phyloP scores from a whole-genome alignment of 2,329 filamentous ascomycete species.

The Aspergillus tamarii region DNA sequence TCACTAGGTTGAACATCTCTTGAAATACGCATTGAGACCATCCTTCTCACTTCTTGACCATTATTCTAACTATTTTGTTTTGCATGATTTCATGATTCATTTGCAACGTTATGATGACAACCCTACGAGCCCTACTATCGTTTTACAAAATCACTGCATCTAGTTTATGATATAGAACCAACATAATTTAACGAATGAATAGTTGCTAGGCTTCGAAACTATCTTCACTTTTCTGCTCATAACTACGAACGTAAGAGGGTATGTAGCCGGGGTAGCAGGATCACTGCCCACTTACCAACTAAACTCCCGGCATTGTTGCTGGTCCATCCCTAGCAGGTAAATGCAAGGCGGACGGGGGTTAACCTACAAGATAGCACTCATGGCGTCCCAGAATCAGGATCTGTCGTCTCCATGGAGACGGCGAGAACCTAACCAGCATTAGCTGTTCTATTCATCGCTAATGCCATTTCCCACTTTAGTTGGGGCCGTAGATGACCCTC shows the following conservation, averaged over 20 bases:
- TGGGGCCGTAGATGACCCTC: neutral
- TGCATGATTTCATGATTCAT: slow-evolving; percentile 35
- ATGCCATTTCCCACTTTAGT: neutral
- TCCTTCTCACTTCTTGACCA: slow-evolving; percentile 4
- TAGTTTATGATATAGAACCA: slow-evolving; percentile 34
- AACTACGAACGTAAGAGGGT: neutral
- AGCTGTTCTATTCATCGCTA: too few species aligned
- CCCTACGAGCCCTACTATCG: slow-evolving; percentile 16
- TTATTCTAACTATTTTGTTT: slow-evolving; percentile 16
- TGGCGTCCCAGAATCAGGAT: neutral
- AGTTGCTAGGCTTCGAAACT: neutral
- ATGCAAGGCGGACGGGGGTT: neutral
- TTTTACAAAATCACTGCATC: slow-evolving; percentile 20
- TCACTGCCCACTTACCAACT: neutral
- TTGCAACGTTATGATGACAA: slow-evolving; percentile 33
- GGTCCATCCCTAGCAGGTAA: neutral
- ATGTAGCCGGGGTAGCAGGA: neutral
- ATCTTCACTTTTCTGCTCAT: neutral
- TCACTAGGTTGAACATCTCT: slow-evolving; percentile 36
- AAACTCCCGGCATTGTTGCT: neutral
- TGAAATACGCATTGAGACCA: neutral
- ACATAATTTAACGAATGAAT: slow-evolving; percentile 15
- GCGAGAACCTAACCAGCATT: neutral
- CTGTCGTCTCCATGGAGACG: neutral
- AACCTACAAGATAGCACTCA: too few species aligned